Conservation (phyloP, 2,329 filamentous ascomycete genomes). For the Fusarium clavum region DNA sequence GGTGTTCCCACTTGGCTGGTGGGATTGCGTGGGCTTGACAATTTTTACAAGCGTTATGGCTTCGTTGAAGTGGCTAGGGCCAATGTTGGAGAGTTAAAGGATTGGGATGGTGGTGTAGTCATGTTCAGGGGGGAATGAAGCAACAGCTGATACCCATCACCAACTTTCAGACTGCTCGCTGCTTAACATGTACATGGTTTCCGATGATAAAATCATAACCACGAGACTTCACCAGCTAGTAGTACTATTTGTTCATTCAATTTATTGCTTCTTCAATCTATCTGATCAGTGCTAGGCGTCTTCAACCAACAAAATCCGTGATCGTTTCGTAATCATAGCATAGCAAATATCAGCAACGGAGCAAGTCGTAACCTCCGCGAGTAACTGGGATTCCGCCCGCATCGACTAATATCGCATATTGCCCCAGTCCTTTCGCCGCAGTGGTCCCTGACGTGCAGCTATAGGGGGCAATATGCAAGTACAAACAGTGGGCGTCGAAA, state of each 20-base stretch:
- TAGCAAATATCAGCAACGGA: slow-evolving; percentile 13
- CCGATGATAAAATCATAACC: not conserved
- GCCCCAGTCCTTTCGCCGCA: slow-evolving; percentile 3
- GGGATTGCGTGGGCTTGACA: slow-evolving; percentile 48
- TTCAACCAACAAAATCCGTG: slow-evolving; percentile 15
- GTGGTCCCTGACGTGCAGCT: slow-evolving; percentile 8
- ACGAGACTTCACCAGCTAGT: not conserved
- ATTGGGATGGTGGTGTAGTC: slow-evolving; percentile 53
- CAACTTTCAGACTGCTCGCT: not conserved
- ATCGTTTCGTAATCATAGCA: slow-evolving; percentile 21
- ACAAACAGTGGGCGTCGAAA: slow-evolving; percentile 7
- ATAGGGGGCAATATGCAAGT: slow-evolving; percentile 1
- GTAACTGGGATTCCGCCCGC: slow-evolving; percentile 13
- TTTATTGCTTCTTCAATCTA: slow-evolving; percentile 8
- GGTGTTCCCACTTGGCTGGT: slow-evolving; percentile 51
- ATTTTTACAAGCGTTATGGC: slow-evolving; percentile 50
- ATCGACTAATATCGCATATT: slow-evolving; percentile 2
- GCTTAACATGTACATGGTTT: not conserved
- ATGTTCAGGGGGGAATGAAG: slow-evolving; percentile 52
- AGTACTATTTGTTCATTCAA: not conserved
- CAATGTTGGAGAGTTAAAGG: slow-evolving; percentile 51
- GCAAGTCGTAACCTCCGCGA: slow-evolving; percentile 10
- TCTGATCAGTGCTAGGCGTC: slow-evolving; percentile 4
- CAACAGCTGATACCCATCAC: not conserved
- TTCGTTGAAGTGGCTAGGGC: slow-evolving; percentile 51